Conservation (phyloP, 2,329 filamentous ascomycete genomes). For the Hypoxylon sp. region DNA sequence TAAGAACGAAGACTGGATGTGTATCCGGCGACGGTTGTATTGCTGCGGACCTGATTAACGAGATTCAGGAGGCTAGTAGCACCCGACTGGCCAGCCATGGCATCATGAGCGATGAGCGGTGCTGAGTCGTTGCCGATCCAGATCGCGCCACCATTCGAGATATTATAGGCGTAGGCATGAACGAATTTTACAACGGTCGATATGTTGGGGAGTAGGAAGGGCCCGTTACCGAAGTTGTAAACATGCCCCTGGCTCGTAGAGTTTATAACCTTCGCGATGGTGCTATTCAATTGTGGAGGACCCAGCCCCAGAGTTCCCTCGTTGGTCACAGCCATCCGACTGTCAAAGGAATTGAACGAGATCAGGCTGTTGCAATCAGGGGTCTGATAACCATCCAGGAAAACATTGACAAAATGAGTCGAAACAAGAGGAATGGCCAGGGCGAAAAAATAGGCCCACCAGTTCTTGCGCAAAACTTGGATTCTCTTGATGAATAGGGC, state of each 20-base stretch:
- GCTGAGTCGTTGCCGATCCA: constrained; percentile 43
- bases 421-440: constrained; percentile 49
- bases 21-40: constrained; percentile 35
- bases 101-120: constrained; percentile 41
- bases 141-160: constrained; percentile 42
- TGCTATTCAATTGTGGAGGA: constrained; percentile 38
- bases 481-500: constrained; percentile 50
- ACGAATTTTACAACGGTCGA: constrained; percentile 42
- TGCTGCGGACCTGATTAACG: constrained; percentile 43
- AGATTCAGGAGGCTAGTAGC: constrained; percentile 43
- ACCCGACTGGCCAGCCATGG: neutral
- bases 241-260: neutral
- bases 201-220: constrained; percentile 37
- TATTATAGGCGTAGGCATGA: constrained; percentile 27
- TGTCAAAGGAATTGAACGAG: constrained; percentile 21
- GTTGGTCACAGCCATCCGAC: constrained; percentile 3
- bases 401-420: constrained; percentile 38
- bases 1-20: constrained; percentile 35
- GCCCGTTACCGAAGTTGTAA: constrained; percentile 13
- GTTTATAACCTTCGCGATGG: constrained; percentile 30
- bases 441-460: constrained; percentile 50
- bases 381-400: constrained; percentile 41
- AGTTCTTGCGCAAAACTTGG: constrained; percentile 47
- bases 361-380: constrained; percentile 43
- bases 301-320: constrained; percentile 24